Evolutionary conservation across 2,329 filamentous ascomycete species (phyloP), one percentile per base, ranked within the genome.

Genomic region (Neonectria punicea): DNA sequence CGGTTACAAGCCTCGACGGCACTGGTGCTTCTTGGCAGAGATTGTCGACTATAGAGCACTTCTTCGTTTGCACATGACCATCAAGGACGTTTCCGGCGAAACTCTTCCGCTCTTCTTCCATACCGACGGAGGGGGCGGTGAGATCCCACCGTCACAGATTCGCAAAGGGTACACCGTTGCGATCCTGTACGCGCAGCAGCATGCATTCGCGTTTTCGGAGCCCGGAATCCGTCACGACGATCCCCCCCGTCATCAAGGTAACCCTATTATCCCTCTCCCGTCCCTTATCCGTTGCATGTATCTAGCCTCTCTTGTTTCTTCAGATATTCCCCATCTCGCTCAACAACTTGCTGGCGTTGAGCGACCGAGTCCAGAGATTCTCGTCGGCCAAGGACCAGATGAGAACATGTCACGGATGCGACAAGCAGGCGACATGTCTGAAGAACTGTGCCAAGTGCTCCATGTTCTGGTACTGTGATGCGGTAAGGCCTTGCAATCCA

Each of bases 401-500:
- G 39, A 63, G 54, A 34, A 51, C 36, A 18, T 72, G 70, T 13
- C 66, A 70, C 4, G 68, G 66, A 7, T 72, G 70, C 44, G 39
- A 58, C 7, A 58, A 61, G 22, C 41, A 53, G 8, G 36, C 57
- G 0, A 14, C 13, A 0, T 53, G 32, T 2, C 2, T 67, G 28
- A 53, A 44, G 51, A 53, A 54, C 28, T 72, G 66, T 20, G 43
- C 47, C 14, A 58, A 49, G 36, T 72, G 70, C 1, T 25, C 5
- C 0, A n/a, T 66, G 28, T 67, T 72, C 20, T 65, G 64, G 61
- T 72, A 72, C 34, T 72, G 70, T 13, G n/a, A 47, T 39, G 44
- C 57, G 58, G 67, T 70, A 61, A 55, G 36, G 54, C 9, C 1
- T 7, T 9, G 14, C 25, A 16, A n/a, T 32, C 25, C 20, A 25